phyloP scores from a whole-genome alignment of 2,329 filamentous ascomycete genomes.

The Fusarium humuli region DNA sequence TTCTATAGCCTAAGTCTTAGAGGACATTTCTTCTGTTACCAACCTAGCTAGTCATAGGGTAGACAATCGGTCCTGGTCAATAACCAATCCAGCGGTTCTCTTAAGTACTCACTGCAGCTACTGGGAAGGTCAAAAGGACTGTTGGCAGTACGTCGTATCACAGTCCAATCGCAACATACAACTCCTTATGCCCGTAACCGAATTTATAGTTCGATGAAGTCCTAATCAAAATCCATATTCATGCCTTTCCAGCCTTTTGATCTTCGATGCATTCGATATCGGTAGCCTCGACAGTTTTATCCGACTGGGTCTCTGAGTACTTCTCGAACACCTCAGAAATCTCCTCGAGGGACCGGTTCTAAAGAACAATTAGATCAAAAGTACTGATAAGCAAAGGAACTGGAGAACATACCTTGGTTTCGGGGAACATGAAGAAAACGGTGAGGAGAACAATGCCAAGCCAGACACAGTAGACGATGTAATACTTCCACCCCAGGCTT shows the following conservation, averaged over 20 bases:
- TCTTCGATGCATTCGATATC: neutral
- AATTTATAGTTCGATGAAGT: no score
- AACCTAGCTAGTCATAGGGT: no score
- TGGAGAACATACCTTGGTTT: slow-evolving; percentile 41
- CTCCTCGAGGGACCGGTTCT: neutral
- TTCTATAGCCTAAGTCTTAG: fast-evolving
- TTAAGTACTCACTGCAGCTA: no score
- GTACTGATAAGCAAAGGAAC: no score
- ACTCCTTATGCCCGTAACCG: no score
- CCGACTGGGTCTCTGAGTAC: fast-evolving
- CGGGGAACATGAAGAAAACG: slow-evolving; percentile 56
- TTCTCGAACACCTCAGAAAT: neutral
- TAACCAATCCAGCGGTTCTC: no score
- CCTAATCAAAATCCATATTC: neutral
- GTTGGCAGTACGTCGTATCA: neutral
- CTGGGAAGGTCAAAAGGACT: no score
- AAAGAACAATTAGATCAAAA: neutral
- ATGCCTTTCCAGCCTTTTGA: neutral
- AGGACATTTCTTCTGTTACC: neutral
- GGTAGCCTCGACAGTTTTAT: fast-evolving
- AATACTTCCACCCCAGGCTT: slow-evolving; percentile 55
- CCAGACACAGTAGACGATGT: slow-evolving; percentile 57
- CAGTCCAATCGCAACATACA: no score
- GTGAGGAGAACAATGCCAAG: slow-evolving; percentile 52
- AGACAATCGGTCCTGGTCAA: no score